Base-by-base conservation (phyloP, 345 rosid genomes). In the Sapria himalayana region DNA sequence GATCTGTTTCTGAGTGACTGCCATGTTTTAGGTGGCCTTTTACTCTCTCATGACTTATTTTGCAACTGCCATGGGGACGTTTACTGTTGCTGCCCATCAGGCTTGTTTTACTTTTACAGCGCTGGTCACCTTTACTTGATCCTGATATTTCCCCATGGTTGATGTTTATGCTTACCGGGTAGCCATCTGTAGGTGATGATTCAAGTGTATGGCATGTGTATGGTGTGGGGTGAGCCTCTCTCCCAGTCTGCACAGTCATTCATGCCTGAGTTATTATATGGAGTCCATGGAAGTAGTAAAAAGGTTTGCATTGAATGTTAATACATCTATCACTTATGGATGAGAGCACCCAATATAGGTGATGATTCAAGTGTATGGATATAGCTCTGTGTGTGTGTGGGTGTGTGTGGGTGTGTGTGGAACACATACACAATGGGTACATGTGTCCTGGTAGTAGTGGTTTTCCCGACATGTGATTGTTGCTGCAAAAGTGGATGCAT, bases 171-270 rank as follows among this genome's bases (percentile, higher is more conserved):
- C n/a, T n/a, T n/a, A n/a, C n/a, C n/a, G n/a, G n/a, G n/a, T n/a
- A n/a, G n/a, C n/a, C n/a, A n/a, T 15, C 42, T 31, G 7, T 38
- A 61, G 66, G 61, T 61, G 37, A 32, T 61, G 66, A 45, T 81
- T 71, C 93, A 81, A 67, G 69, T 58, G 14, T 67, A 33, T 31
- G 11, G 64, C 55, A 71, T 85, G 71, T 59, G 81, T 56, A 56
- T 73, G 0, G 86, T 81, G 11, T 78, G 73, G 60, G 85, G 94
- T 8, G 85, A 71, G 64, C 92, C 96, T 39, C 92, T 85, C 39
- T 85, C 86, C 51, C 96, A 85, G 57, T 77, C 96, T 33, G 86
- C 96, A 40, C 92, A 85, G 50, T 75, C 96, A 44, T 85, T 81
- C 47, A 73, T 81, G 92, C 96, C 92, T 4, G 94, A 71, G 74